Evolutionary conservation across 2,329 filamentous ascomycete species (phyloP).

Genomic region (Fusarium papillatum): DNA sequence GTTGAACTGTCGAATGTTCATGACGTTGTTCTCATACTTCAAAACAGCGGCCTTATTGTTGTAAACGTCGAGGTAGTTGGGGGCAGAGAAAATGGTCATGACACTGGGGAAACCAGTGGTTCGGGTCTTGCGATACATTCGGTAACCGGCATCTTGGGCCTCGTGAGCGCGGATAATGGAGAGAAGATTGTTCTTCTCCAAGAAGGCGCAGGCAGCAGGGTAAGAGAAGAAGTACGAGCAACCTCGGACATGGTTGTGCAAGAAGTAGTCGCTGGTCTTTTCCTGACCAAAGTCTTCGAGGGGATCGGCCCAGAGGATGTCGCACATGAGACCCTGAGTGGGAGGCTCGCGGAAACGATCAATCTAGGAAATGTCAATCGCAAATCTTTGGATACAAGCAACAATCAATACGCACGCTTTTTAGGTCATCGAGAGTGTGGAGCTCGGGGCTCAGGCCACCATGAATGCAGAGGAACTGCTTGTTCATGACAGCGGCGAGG

Average conservation of each 20-base stretch:
- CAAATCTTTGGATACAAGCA: not conserved
- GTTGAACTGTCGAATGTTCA: conserved; percentile 99
- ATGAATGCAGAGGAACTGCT: conserved; percentile 99
- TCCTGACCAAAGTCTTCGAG: conserved; percentile 99
- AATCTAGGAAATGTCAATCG: conserved; percentile 69
- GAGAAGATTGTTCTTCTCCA: conserved; percentile 98
- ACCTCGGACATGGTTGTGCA: conserved; percentile 98
- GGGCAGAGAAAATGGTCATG: conserved; percentile 99
- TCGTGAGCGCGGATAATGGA: conserved; percentile 98
- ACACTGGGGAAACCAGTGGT: conserved; percentile 99
- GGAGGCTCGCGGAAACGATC: conserved; percentile 98
- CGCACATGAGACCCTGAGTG: conserved; percentile 98
- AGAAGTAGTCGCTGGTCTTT: conserved; percentile 97
- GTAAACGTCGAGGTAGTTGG: conserved; percentile 99
- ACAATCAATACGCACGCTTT: conserved; percentile 72
- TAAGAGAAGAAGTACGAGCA: conserved; percentile 99
- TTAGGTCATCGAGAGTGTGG: conserved; percentile 94
- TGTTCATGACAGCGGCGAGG: conserved; percentile 98
- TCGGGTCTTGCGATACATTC: conserved; percentile 99
- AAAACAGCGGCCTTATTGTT: conserved; percentile 99
- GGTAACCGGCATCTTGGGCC: conserved; percentile 97
- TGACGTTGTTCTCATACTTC: conserved; percentile 99
- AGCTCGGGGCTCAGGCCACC: conserved; percentile 96
- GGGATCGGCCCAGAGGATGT: conserved; percentile 98
- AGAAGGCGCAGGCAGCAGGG: conserved; percentile 94